Conservation (phyloP, 2,329 filamentous ascomycete species). For the Clonostachys solani region DNA sequence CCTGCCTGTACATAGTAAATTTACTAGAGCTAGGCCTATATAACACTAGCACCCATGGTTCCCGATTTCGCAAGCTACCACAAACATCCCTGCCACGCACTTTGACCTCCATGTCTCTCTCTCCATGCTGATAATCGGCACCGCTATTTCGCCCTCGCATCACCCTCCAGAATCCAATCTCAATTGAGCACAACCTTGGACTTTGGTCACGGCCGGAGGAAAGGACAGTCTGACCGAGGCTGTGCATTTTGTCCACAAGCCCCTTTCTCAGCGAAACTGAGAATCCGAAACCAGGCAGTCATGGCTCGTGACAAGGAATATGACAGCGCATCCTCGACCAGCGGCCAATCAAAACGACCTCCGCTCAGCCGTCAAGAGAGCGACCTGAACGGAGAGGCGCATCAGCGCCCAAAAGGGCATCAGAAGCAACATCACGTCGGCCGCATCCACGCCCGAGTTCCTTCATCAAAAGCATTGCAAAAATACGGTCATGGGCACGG, state of each 20-base stretch:
- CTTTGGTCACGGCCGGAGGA: not conserved
- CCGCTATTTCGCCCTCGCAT: no score
- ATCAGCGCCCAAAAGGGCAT: slow-evolving; percentile 14
- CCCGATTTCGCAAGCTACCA: no score
- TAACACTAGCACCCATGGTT: no score
- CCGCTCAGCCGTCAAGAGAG: slow-evolving; percentile 28
- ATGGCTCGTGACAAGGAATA: slow-evolving; percentile 40
- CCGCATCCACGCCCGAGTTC: slow-evolving; percentile 46
- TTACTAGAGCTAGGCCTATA: no score
- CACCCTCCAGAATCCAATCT: no score
- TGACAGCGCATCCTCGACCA: slow-evolving; percentile 37
- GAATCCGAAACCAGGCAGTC: slow-evolving; percentile 9
- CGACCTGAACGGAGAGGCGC: slow-evolving; percentile 24
- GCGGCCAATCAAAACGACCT: slow-evolving; percentile 53
- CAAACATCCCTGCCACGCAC: no score
- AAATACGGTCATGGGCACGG: slow-evolving; percentile 27
- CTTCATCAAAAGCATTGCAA: slow-evolving; percentile 44
- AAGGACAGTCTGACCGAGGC: not conserved
- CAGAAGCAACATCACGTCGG: slow-evolving; percentile 28
- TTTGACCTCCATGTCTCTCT: no score
- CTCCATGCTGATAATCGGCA: no score
- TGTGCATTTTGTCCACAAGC: no score
- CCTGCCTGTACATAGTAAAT: no score
- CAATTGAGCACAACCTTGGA: not conserved
- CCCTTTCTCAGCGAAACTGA: no score